Evolutionary conservation across 108 stramenopile genomes (phyloP), one percentile per base, ranked within the genome.

Genomic region (Conticribra weissflogii): DNA sequence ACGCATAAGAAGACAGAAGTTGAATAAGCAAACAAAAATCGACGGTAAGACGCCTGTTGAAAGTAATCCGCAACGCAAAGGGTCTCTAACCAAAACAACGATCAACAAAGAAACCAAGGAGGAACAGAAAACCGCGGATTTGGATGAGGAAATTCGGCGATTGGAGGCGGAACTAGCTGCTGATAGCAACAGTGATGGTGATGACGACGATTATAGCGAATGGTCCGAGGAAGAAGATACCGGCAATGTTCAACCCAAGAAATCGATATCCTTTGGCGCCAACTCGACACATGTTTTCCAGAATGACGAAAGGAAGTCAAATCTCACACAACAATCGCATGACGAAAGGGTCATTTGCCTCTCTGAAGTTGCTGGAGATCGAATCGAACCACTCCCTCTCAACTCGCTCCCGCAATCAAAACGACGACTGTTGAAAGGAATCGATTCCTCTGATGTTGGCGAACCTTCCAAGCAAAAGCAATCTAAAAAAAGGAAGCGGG

Each of bases 91-190:
- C 9, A 59, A 24, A 18, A 14, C 51, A 17, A 22, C 28, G 1
- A 47, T 0, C 31, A 34, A 17, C 1, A 62, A 28, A 29, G 3
- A 1, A 47, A 62, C 30, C 4, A n/a, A n/a, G n/a, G n/a, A n/a
- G n/a, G 49, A 68, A 68, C 41, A 54, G 23, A 61, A 49, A 2
- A 53, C 44, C 33, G 41, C 63, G 17, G 89, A 93, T 71, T 74
- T 90, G 50, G 92, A 93, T 57, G 89, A 93, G 54, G 89, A 93
- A 74, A 93, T 93, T 45, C 51, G 77, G 34, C 49, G 89, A 45
- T 61, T 93, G 4, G 92, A 93, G 82, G 83, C 76, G 24, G 92
- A 93, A 59, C 78, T 93, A 25, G 83, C 86, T 50, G 56, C 65
- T 54, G 72, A 64, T 31, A 45, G 19, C 29, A 41, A 54, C 17